These are phyloP conservation scores for Quercus mongolica DNA, from an alignment of 306 rosid genomes.

Conservation along the genomic window DNA sequence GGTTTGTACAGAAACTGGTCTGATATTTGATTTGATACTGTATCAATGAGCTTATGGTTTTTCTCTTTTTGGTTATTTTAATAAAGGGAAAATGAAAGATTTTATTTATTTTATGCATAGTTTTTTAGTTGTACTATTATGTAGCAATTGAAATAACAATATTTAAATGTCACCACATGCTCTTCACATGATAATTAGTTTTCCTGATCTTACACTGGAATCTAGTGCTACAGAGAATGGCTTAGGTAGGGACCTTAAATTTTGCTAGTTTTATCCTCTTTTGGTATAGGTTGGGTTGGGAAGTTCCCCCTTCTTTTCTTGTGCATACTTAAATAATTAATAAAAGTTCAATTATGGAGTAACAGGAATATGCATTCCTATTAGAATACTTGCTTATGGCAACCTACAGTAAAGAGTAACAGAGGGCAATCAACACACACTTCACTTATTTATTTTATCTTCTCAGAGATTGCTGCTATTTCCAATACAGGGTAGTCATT, in stretches of 20 bases:
- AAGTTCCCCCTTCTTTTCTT: neutral
- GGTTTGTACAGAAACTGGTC: constrained; percentile 42
- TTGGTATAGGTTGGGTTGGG: neutral
- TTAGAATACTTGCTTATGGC: no score
- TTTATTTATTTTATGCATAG: neutral
- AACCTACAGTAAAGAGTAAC: no score
- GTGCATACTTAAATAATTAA: neutral
- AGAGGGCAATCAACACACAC: no score
- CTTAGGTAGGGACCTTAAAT: neutral
- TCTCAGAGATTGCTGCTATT: neutral
- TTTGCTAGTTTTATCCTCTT: neutral
- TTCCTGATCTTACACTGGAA: neutral
- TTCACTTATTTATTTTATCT: neutral
- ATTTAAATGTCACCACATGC: neutral
- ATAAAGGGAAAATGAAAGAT: neutral
- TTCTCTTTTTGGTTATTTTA: neutral
- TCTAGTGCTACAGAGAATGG: neutral
- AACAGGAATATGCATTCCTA: neutral
- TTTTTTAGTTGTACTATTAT: no score
- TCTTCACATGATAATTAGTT: no score
- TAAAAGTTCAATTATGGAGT: neutral
- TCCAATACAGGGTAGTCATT: neutral
- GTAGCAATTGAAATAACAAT: neutral
- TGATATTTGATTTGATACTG: neutral
- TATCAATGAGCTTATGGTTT: neutral